phyloP scores from a whole-genome alignment of 2,329 filamentous ascomycete genomes.

The Cordyceps cicadae region DNA sequence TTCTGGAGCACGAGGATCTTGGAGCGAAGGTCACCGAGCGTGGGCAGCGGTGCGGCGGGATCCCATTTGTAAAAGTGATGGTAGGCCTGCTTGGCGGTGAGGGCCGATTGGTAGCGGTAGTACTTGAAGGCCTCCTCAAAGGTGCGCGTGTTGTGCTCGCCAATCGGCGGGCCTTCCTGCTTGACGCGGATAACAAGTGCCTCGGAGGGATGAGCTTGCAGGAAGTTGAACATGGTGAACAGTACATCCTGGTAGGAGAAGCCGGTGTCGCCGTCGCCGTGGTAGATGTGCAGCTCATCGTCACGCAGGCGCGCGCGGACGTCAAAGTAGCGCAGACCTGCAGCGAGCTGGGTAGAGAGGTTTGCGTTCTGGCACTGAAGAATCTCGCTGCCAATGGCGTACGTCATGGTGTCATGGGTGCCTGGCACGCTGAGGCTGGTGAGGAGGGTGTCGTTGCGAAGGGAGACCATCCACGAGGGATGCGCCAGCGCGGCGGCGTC shows the following conservation, averaged over 20 bases:
- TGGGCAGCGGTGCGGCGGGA: slow-evolving; percentile 28
- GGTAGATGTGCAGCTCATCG: slow-evolving; percentile 38
- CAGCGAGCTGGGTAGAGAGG: slow-evolving; percentile 34
- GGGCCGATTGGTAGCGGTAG: slow-evolving; percentile 28
- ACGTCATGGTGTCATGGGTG: slow-evolving; percentile 47
- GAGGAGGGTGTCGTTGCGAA: slow-evolving; percentile 34
- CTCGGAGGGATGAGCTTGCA: slow-evolving; percentile 36
- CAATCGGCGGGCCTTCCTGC: slow-evolving; percentile 34
- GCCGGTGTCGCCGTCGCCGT: slow-evolving; percentile 37
- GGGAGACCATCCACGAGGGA: slow-evolving; percentile 29
- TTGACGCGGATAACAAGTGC: slow-evolving; percentile 43
- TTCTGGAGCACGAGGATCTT: slow-evolving; percentile 41
- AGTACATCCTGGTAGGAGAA: slow-evolving; percentile 36
- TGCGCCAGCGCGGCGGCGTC: slow-evolving; percentile 23
- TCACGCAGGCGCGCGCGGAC: slow-evolving; percentile 37
- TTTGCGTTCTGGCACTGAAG: slow-evolving; percentile 42
- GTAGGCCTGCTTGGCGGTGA: slow-evolving; percentile 26
- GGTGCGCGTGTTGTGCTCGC: slow-evolving; percentile 25
- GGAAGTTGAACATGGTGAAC: slow-evolving; percentile 35
- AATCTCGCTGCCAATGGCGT: slow-evolving; percentile 25
- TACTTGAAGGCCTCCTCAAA: slow-evolving; percentile 39
- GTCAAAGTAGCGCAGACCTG: slow-evolving; percentile 43
- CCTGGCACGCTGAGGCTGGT: slow-evolving; percentile 41
- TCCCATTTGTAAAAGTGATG: slow-evolving; percentile 30
- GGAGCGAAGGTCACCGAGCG: slow-evolving; percentile 36